Evolutionary conservation across 164 flowering plant species (phyloP).

Genomic region (Litsea cubeba): DNA sequence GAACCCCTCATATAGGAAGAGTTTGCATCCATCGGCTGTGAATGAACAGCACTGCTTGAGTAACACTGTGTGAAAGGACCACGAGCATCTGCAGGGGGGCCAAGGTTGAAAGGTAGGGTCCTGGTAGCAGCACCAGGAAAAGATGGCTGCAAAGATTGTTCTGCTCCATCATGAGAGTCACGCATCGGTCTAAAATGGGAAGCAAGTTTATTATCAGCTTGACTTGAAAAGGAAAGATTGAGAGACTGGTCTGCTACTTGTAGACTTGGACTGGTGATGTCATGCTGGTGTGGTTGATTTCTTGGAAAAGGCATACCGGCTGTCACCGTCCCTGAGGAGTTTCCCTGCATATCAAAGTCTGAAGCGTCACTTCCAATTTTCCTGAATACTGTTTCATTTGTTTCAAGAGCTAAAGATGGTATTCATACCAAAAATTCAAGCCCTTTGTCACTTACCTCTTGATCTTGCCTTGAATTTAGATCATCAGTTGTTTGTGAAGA

Average conservation of each 20-base stretch:
- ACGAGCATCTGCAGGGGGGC: conserved; percentile 16
- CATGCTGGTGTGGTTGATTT: conserved; percentile 39
- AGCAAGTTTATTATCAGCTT: conserved; percentile 18
- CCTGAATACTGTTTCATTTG: conserved; percentile 25
- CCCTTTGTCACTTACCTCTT: conserved; percentile 32
- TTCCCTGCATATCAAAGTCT: conserved; percentile 23
- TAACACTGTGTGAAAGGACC: neutral
- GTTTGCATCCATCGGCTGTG: conserved; percentile 19
- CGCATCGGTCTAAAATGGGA: conserved; percentile 26
- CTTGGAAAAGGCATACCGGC: conserved; percentile 30
- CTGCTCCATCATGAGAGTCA: conserved; percentile 24
- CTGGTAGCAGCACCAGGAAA: conserved; percentile 26
- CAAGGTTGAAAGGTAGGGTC: conserved; percentile 21
- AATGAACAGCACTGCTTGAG: conserved; percentile 1
- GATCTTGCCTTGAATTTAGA: conserved; percentile 25
- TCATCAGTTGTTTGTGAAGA: conserved; percentile 23
- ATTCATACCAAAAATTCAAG: conserved; percentile 21
- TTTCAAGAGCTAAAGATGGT: conserved; percentile 16
- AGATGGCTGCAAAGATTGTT: conserved; percentile 29
- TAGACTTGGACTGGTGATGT: conserved; percentile 19
- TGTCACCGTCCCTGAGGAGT: conserved; percentile 18
- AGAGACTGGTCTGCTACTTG: conserved; percentile 29
- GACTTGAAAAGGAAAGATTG: conserved; percentile 23
- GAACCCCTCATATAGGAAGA: conserved; percentile 26
- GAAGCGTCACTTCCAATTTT: conserved; percentile 26